Evolutionary conservation across 2,329 filamentous ascomycete species (phyloP), one percentile per base, ranked within the genome.

Genomic region (Kalmusia sp.): DNA sequence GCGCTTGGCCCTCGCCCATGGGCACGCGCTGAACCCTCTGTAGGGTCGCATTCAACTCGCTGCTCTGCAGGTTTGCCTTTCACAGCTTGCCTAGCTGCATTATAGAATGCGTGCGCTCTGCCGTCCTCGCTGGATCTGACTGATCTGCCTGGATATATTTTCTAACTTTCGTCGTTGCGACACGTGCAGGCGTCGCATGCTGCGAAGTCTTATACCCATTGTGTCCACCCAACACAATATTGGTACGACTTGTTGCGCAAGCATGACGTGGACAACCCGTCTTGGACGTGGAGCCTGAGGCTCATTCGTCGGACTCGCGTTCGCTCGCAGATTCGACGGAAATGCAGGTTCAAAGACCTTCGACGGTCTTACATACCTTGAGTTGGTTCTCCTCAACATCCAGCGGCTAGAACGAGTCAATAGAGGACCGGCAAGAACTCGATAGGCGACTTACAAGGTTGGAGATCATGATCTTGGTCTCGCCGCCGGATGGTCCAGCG

Each of bases 381-480:
- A 99, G 96, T 88, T 96, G 91, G 82, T 82, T 82, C 85, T 98
- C 93, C 80, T 87, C 91, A 79, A 99, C 92, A 87, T 99, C 95
- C 82, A 89, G 88, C 77, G 95, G 95, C 92, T 98, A 65, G 28
- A 14, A 51, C 15, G 45, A 24, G 77, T 90, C 80, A 89, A 84
- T 58, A 38, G 8, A 11, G 15, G 37, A 55, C 49, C 25, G 49
- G 54, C 25, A 15, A 33, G 38, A 22, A 14, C 37, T 28, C n/a
- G 21, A 3, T 17, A 66, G 3, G 24, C 24, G 30, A 79, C 92
- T 79, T 89, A 97, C 93, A 84, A 99, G 85, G 82, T 96, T 96
- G 88, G 92, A 96, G 80, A 99, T 93, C 78, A 96, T 91, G 80
- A 98, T 93, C 82, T 97, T 98, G 84, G 92, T 96, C 66, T 96